These are phyloP conservation scores for Harrya chromipes DNA, from an alignment of 768 basidiomycete species.

Conservation along the genomic window DNA sequence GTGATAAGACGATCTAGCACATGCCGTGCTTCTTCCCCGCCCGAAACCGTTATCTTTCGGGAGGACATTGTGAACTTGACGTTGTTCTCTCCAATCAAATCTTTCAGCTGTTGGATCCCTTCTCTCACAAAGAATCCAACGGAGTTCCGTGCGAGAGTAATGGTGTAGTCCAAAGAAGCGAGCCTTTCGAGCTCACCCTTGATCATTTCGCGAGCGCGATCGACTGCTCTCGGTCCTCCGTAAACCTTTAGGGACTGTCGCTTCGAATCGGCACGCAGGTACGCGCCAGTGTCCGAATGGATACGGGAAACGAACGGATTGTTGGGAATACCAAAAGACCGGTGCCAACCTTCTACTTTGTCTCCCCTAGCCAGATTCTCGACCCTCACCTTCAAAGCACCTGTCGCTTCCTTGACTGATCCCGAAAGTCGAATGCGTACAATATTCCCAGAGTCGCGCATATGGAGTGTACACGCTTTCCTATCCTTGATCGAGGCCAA, in stretches of 20 bases:
- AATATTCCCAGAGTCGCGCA: constrained; percentile 22
- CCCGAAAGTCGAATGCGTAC: constrained; percentile 48
- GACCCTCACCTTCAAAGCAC: constrained; percentile 56
- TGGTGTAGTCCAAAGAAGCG: constrained; percentile 40
- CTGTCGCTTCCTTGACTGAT: constrained; percentile 50
- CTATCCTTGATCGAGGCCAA: constrained; percentile 34
- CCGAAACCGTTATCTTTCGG: constrained; percentile 47
- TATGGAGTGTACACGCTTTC: constrained; percentile 34
- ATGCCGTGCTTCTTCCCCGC: constrained; percentile 54
- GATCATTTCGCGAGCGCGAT: constrained; percentile 44
- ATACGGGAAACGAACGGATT: constrained; percentile 37
- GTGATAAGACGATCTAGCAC: constrained; percentile 43
- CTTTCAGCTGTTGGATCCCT: constrained; percentile 49
- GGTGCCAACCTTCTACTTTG: constrained; percentile 51
- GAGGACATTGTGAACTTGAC: constrained; percentile 43
- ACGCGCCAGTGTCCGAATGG: constrained; percentile 37
- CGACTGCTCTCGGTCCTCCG: constrained; percentile 39
- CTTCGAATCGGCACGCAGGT: constrained; percentile 46
- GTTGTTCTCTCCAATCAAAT: constrained; percentile 52
- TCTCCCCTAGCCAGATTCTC: constrained; percentile 54
- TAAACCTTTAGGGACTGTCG: constrained; percentile 43
- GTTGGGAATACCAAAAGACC: constrained; percentile 30
- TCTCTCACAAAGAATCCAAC: constrained; percentile 50
- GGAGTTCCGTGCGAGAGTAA: constrained; percentile 36
- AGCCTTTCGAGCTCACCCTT: constrained; percentile 47